Percentiles rank a stretch among this genome's conserved stretches.
Conservation (phyloP, 73 alveolate genomes). For the Paramecium bursaria region DNA sequence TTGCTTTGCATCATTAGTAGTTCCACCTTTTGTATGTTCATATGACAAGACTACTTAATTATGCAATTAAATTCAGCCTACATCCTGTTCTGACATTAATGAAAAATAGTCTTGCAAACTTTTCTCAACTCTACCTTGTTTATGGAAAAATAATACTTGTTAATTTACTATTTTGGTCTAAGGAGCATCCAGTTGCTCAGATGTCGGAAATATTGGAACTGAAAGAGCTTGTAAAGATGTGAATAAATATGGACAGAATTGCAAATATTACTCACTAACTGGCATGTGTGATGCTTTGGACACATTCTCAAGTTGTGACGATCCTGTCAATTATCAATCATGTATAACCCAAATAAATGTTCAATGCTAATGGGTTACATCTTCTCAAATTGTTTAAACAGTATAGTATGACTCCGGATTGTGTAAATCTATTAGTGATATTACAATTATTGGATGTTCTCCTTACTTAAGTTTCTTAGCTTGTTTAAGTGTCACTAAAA, state of each 20-base stretch:
- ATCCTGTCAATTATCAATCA: neutral
- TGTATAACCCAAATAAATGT: constrained; percentile 1
- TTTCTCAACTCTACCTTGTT: neutral
- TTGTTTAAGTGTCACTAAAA: neutral
- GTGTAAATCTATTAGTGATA: neutral
- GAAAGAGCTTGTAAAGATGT: constrained; percentile 9
- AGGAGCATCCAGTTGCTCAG: neutral
- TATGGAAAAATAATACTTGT: constrained; percentile 17
- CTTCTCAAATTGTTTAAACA: neutral
- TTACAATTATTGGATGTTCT: neutral
- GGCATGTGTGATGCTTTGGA: neutral
- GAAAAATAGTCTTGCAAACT: neutral
- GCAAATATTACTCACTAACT: constrained; percentile 1
- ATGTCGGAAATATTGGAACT: neutral
- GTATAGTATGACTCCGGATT: neutral
- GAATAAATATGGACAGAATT: constrained; percentile 1
- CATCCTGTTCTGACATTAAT: constrained; percentile 5
- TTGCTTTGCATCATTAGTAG: no score
- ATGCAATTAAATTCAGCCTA: constrained; percentile 18
- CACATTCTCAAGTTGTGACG: neutral
- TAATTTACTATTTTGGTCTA: neutral
- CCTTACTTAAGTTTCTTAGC: constrained; percentile 25
- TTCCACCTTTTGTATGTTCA: neutral
- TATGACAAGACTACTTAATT: neutral
- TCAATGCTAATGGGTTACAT: neutral